A percentile compares a stretch with the other conserved stretches of the same genome.
Evolutionary conservation across 1,139 yeast genomes (phyloP).

Genomic region (Wickerhamomyces sp.): DNA sequence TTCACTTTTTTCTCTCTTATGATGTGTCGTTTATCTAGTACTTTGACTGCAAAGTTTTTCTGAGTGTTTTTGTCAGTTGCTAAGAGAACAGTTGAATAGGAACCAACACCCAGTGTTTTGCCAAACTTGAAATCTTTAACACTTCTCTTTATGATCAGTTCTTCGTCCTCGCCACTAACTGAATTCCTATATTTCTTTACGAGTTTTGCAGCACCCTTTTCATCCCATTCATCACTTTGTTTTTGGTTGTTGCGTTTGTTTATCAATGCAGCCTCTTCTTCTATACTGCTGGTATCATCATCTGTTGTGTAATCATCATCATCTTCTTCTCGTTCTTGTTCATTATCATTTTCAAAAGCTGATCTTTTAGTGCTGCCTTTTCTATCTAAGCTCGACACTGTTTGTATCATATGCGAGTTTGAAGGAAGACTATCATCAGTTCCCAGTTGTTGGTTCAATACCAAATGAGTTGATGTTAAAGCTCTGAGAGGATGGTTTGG

Average conservation of each 20-base stretch:
- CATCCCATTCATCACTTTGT: conserved; percentile 19
- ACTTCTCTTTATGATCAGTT: conserved; percentile 44
- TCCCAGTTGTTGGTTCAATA: conserved; percentile 20
- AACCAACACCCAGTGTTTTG: conserved; percentile 73
- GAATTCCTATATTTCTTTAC: conserved; percentile 41
- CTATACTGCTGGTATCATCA: conserved; percentile 2
- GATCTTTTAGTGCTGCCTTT: background rate
- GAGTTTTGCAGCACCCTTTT: conserved; percentile 49
- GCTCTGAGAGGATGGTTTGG: conserved; percentile 24
- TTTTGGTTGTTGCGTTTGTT: background rate
- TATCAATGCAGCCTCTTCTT: conserved; percentile 2
- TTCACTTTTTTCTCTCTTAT: conserved; percentile 77
- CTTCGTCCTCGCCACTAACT: conserved; percentile 41
- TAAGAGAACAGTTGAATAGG: conserved; percentile 70
- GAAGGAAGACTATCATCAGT: conserved; percentile 19
- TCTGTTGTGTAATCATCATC: too few species aligned
- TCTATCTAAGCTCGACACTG: conserved; percentile 1
- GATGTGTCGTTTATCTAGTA: conserved; percentile 67
- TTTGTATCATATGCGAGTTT: conserved; percentile 8
- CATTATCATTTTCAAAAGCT: conserved; percentile 7
- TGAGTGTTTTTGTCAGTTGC: conserved; percentile 58
- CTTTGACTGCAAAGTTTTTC: conserved; percentile 68
- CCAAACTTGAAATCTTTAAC: conserved; percentile 73
- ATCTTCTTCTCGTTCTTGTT: background rate
- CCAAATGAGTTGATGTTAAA: conserved; percentile 20